Conservation (phyloP, 768 basidiomycete species). For the Boletus bicolor region DNA sequence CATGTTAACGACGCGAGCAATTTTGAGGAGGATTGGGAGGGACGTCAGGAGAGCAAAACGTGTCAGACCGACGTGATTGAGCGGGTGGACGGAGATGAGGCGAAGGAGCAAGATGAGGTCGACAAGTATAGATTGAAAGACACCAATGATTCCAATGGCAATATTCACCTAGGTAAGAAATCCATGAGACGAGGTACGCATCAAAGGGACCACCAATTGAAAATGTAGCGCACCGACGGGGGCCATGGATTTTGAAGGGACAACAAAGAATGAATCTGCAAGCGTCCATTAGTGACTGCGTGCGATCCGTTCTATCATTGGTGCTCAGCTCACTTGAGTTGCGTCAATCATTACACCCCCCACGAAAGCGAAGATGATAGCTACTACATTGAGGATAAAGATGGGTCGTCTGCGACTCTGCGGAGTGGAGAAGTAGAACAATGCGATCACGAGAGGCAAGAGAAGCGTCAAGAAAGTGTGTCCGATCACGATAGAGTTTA, state of each 20-base stretch:
- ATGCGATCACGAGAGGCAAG: conserved; percentile 29
- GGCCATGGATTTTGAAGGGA: conserved; percentile 23
- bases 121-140: conserved; percentile 28
- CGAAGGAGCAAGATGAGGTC: conserved; percentile 30
- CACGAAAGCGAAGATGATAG: conserved; percentile 20
- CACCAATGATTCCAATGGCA: conserved; percentile 30
- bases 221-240: conserved; percentile 9
- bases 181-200: background rate
- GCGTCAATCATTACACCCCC: conserved; percentile 23
- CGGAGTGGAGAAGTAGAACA: conserved; percentile 30
- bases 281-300: background rate
- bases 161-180: conserved; percentile 18
- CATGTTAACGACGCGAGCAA: conserved; percentile 28
- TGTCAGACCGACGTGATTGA: conserved; percentile 6
- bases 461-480: conserved; percentile 32
- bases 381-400: conserved; percentile 29
- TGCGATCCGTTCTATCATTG: background rate
- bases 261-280: conserved; percentile 29
- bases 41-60: conserved; percentile 19
- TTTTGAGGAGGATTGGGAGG: conserved; percentile 29
- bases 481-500: conserved; percentile 28
- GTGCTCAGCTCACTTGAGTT: conserved; percentile 13
- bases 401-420: conserved; percentile 25
- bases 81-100: conserved; percentile 27
- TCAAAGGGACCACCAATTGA: background rate